A percentile compares a stretch with the other conserved stretches of the same genome.
Conservation (phyloP, 768 basidiomycete species). For the Nevesoporus exiguus region DNA sequence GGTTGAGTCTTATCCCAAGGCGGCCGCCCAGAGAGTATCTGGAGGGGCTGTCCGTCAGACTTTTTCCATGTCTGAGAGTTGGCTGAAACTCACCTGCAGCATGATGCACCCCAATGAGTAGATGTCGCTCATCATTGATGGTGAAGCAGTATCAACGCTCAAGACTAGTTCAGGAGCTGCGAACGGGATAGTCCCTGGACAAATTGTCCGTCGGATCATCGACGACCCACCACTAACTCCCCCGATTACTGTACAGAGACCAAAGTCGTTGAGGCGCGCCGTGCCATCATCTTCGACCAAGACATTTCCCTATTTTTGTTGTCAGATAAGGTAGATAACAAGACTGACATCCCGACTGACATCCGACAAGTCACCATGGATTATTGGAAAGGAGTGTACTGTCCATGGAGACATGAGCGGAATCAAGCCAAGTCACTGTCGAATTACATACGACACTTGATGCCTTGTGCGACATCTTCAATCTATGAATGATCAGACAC, state of each 20-base stretch:
- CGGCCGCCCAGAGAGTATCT: neutral
- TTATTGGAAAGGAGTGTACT: constrained; percentile 3
- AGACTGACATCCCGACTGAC: neutral
- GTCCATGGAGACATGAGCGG: neutral
- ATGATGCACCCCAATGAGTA: constrained; percentile 3
- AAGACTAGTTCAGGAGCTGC: neutral
- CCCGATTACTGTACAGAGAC: neutral
- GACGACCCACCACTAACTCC: constrained; percentile 2
- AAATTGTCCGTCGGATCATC: neutral
- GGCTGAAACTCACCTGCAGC: neutral
- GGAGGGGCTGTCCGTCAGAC: neutral
- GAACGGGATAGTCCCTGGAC: neutral
- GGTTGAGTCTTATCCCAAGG: neutral
- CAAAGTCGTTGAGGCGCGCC: neutral
- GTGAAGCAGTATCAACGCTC: neutral
- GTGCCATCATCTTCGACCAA: neutral
- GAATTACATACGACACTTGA: neutral
- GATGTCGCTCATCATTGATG: neutral
- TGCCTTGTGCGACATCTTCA: neutral
- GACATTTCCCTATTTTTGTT: neutral
- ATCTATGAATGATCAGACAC: neutral
- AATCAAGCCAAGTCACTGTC: neutral
- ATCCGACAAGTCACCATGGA: neutral
- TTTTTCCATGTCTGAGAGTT: neutral
- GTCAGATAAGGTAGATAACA: neutral